Conservation (phyloP, 805 yeast genomes). For the Nakazawaea holstii region DNA sequence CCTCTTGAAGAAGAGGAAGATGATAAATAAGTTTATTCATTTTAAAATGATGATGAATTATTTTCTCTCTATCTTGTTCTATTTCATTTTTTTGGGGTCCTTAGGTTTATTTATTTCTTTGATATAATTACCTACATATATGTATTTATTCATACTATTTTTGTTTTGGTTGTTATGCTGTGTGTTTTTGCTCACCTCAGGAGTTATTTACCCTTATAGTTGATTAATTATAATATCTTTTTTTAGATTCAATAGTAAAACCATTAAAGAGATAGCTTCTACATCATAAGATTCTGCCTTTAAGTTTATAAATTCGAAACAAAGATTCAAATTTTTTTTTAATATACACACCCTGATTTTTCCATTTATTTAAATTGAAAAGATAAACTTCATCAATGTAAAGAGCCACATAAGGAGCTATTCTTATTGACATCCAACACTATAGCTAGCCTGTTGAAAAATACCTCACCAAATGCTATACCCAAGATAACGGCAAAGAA, state of each 20-base stretch:
- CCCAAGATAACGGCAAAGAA: constrained; percentile 74
- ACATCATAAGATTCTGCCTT: too few relatives aligned
- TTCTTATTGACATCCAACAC: constrained; percentile 30
- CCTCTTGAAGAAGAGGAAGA: constrained; percentile 39
- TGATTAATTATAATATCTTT: too few relatives aligned
- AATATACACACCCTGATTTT: too few relatives aligned
- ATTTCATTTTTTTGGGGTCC: neutral
- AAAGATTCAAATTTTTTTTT: too few relatives aligned
- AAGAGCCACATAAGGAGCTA: constrained; percentile 22
- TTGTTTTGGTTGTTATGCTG: neutral
- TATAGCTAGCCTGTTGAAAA: constrained; percentile 54
- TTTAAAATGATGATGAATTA: neutral
- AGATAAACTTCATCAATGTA: too few relatives aligned
- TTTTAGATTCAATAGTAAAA: too few relatives aligned
- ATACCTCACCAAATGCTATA: constrained; percentile 62
- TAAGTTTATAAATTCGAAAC: too few relatives aligned
- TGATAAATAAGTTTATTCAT: neutral
- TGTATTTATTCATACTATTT: neutral
- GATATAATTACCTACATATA: too few relatives aligned
- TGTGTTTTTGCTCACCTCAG: too few relatives aligned
- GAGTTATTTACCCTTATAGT: too few relatives aligned
- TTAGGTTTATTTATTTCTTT: neutral
- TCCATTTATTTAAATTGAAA: too few relatives aligned
- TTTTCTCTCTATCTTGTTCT: neutral
- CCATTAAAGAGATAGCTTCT: too few relatives aligned